These are phyloP conservation scores for Drechslera avenae DNA, from an alignment of 2,329 filamentous ascomycete genomes.

Conservation along the genomic window DNA sequence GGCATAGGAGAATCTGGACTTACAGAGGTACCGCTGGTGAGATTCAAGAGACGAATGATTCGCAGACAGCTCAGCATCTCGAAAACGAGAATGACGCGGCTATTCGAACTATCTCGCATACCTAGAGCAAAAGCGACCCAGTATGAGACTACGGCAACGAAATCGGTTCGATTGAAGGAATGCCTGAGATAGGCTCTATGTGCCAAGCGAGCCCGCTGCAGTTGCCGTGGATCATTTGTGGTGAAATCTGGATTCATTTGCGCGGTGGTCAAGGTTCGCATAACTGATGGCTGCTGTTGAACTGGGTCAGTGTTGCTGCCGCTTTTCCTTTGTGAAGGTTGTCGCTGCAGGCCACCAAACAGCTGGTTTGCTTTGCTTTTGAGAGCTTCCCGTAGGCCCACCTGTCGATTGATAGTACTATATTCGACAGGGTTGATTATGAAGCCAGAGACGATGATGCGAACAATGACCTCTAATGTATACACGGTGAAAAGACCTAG, in stretches of 20 bases:
- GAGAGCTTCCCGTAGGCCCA: constrained; percentile 75
- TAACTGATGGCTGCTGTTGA: constrained; percentile 65
- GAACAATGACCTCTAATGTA: constrained; percentile 80
- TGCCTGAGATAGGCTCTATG: constrained; percentile 91
- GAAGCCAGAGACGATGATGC: constrained; percentile 91
- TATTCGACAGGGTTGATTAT: constrained; percentile 90
- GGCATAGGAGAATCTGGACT: constrained; percentile 38
- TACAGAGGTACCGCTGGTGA: constrained; percentile 92
- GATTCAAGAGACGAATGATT: constrained; percentile 84
- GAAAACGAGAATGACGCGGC: constrained; percentile 82
- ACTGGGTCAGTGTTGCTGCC: constrained; percentile 43
- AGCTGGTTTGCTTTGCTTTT: constrained; percentile 76
- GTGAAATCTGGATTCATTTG: constrained; percentile 61
- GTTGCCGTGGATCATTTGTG: constrained; percentile 70
- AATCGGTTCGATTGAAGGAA: constrained; percentile 94
- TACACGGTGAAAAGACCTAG: constrained; percentile 86
- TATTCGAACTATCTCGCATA: constrained; percentile 69
- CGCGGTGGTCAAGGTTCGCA: constrained; percentile 76
- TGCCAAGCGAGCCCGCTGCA: constrained; percentile 83
- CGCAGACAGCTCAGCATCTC: constrained; percentile 95
- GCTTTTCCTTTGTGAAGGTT: constrained; percentile 66
- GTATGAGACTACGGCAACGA: constrained; percentile 90
- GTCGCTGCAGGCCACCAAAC: constrained; percentile 76
- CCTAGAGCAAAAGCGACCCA: constrained; percentile 87
- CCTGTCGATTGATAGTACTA: constrained; percentile 81